A percentile compares a stretch with the other conserved stretches of the same genome.
These are phyloP conservation scores for Trichosporon coremiiforme DNA, from an alignment of 1,284 basidiomycete genomes.

Conservation along the genomic window DNA sequence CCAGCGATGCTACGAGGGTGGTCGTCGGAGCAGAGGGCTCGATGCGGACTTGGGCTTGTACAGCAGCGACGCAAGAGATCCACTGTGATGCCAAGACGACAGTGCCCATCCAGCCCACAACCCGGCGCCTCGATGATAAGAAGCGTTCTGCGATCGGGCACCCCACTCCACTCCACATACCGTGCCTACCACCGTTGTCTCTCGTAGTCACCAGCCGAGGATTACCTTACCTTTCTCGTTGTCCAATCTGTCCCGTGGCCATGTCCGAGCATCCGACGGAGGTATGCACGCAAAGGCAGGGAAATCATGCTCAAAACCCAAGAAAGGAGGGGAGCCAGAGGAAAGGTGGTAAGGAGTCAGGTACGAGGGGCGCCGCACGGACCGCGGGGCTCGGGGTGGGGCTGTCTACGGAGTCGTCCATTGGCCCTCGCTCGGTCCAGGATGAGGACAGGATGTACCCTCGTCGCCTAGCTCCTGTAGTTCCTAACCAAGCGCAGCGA, in stretches of 20 bases:
- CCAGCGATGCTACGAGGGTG: too few species aligned
- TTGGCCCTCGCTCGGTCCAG: not conserved
- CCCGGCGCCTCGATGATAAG: conserved; percentile 1
- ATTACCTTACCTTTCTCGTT: not conserved
- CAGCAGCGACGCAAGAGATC: not conserved
- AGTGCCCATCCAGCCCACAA: not conserved
- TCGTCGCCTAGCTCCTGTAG: not conserved
- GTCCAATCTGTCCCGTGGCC: not conserved
- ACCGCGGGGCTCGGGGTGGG: conserved; percentile 9
- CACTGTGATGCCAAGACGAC: not conserved
- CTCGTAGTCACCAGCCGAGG: not conserved
- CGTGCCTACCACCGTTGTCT: too few species aligned
- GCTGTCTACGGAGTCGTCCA: not conserved
- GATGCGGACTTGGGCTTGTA: too few species aligned
- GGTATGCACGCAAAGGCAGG: not conserved
- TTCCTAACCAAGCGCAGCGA: too few species aligned
- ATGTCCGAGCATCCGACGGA: too few species aligned
- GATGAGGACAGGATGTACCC: too few species aligned
- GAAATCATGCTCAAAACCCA: not conserved
- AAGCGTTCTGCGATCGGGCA: not conserved
- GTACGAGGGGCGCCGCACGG: conserved; percentile 3
- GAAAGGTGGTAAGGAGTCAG: not conserved
- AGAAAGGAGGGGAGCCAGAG: not conserved
- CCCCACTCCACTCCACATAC: too few species aligned
- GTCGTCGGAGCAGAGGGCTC: too few species aligned